Base-by-base conservation (phyloP, 1,284 basidiomycete genomes). In the Naganishia sp. region DNA sequence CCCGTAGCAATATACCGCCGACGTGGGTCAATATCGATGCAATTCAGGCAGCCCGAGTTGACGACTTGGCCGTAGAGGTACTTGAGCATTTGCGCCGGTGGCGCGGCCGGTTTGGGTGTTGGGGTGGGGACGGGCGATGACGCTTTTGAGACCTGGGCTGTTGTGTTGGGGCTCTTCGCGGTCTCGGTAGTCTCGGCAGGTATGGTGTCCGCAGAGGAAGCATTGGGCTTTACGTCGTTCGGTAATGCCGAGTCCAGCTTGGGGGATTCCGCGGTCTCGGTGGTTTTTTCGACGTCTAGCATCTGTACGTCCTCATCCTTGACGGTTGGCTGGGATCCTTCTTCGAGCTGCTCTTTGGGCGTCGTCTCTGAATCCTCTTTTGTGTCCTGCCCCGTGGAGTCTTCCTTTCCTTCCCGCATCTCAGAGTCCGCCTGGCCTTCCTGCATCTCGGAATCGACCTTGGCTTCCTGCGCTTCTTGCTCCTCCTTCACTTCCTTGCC, bases 11-110 rank as follows among this genome's bases (percentile, higher is more conserved):
- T 53, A 28, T 53, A 68, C 59, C 64, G 50, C 42, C 67, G 48
- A 9, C 57, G 39, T 1, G 67, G 67, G 28, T 65, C 63, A 36
- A 68, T 65, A 28, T 68, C 67, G 43, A 68, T 60, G 25, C 57
- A 68, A 44, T 68, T 68, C 25, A 65, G 25, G 42, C 67, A 68
- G 13, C 67, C 67, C 3, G 52, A 60, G 46, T 66, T 63, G 39
- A 53, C 44, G 39, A 60, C 59, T 23, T 61, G 50, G 9, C 55
- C 49, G 39, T 60, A 66, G 36, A 66, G 56, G 23, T 45, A 56
- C 33, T 55, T 52, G 21, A 59, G 55, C 63, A 68, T 64, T 45
- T 64, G 57, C 15, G 50, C 56, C 43, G 49, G 49, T 7, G 63
- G 55, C 25, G 21, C 50, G 13, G 33, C 42, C 6, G 64, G 52